A percentile compares a stretch with the other conserved stretches of the same genome.
Evolutionary conservation across 192 early-diverging fungal genomes (phyloP).

Genomic region (Backusella psychrophila): DNA sequence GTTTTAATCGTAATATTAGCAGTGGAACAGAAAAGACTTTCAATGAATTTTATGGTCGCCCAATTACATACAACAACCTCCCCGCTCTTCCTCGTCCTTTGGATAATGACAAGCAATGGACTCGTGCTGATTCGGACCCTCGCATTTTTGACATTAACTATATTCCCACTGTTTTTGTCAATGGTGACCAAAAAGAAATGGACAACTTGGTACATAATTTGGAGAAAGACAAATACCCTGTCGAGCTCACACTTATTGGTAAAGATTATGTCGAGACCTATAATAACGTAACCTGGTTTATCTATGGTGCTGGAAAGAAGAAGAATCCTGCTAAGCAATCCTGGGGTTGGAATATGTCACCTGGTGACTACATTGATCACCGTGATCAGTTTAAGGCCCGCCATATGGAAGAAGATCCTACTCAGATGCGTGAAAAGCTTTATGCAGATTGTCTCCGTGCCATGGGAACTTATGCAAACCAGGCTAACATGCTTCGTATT

Average conservation of each 20-base stretch:
- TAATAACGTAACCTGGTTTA: conserved; percentile 28
- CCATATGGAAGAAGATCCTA: conserved; percentile 50
- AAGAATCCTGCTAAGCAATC: conserved; percentile 51
- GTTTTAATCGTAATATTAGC: conserved; percentile 31
- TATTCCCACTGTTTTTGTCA: conserved; percentile 43
- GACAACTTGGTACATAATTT: conserved; percentile 27
- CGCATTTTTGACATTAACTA: conserved; percentile 43
- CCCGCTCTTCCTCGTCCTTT: conserved; percentile 39
- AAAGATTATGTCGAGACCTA: conserved; percentile 38
- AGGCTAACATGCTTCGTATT: conserved; percentile 45
- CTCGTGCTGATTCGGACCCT: conserved; percentile 6
- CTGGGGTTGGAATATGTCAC: conserved; percentile 39
- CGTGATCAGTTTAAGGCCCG: conserved; percentile 45
- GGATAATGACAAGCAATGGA: conserved; percentile 28
- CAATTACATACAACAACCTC: conserved; percentile 44
- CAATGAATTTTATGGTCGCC: conserved; percentile 40
- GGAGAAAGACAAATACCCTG: background rate
- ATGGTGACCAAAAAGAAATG: conserved; percentile 24
- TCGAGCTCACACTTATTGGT: conserved; percentile 36
- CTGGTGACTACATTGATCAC: conserved; percentile 21
- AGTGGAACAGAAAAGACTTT: conserved; percentile 27
- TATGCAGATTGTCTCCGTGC: conserved; percentile 47
- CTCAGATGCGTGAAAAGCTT: conserved; percentile 51
- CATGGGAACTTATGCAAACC: conserved; percentile 42
- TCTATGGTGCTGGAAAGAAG: conserved; percentile 42